phyloP scores from a whole-genome alignment of 2,329 filamentous ascomycete species.

The Ophiostoma sp. region DNA sequence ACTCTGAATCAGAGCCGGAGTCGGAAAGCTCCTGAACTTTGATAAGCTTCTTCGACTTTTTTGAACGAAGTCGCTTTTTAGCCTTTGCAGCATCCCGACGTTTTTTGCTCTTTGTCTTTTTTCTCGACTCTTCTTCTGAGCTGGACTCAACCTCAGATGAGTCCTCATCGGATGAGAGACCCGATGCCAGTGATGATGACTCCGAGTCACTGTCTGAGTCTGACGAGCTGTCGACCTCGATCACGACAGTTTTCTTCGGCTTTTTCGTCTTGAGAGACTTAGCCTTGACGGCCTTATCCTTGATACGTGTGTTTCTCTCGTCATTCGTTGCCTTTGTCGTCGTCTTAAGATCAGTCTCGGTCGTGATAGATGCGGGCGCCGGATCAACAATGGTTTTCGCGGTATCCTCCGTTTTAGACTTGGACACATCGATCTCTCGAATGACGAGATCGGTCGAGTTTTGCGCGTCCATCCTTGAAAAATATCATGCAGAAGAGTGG shows the following conservation, averaged over 20 bases:
- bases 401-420: slow-evolving; percentile 31
- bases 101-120: slow-evolving; percentile 35
- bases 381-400: slow-evolving; percentile 32
- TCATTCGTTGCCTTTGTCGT: slow-evolving; percentile 29
- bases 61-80: slow-evolving; percentile 35
- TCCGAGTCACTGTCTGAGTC: slow-evolving; percentile 15
- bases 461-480: slow-evolving; percentile 32
- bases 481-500: not conserved
- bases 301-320: slow-evolving; percentile 9
- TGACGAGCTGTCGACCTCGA: slow-evolving; percentile 27
- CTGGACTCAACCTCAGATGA: slow-evolving; percentile 32
- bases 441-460: slow-evolving; percentile 31
- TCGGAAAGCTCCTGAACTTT: slow-evolving; percentile 30
- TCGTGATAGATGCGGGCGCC: slow-evolving; percentile 27
- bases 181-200: slow-evolving; percentile 21
- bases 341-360: slow-evolving; percentile 32
- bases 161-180: slow-evolving; percentile 28
- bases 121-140: slow-evolving; percentile 34
- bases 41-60: slow-evolving; percentile 34
- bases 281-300: slow-evolving; percentile 34
- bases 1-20: slow-evolving; percentile 23
- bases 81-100: slow-evolving; percentile 35
- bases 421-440: slow-evolving; percentile 31
- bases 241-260: slow-evolving; percentile 32
- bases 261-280: slow-evolving; percentile 36